These are phyloP conservation scores for Boeremia lycopersici DNA, from an alignment of 2,329 filamentous ascomycete species.

Conservation along the genomic window DNA sequence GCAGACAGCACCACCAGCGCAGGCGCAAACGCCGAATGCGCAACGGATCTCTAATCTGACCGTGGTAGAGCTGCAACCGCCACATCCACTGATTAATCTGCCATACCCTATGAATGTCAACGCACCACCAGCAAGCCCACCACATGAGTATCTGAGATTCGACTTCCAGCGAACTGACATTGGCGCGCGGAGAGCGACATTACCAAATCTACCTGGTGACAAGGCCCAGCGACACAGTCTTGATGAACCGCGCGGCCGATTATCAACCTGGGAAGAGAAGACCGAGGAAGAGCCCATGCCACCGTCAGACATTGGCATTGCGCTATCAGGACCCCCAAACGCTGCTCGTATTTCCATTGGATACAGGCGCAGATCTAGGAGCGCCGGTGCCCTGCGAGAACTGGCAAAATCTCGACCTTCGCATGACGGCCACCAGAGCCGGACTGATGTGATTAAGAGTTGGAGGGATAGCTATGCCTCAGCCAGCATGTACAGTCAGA, in stretches of 20 bases:
- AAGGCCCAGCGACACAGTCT: slow-evolving; percentile 36
- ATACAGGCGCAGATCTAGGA: slow-evolving; percentile 45
- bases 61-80: slow-evolving; percentile 38
- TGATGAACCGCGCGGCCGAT: slow-evolving; percentile 30
- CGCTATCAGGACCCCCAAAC: slow-evolving; percentile 40
- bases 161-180: slow-evolving; percentile 30
- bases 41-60: slow-evolving; percentile 45
- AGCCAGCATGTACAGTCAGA: slow-evolving; percentile 38
- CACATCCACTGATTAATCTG: slow-evolving; percentile 45
- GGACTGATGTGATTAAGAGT: slow-evolving; percentile 45
- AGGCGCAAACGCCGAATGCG: slow-evolving; percentile 20
- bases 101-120: slow-evolving; percentile 52
- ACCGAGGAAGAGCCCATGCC: slow-evolving; percentile 32
- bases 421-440: slow-evolving; percentile 27
- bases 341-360: slow-evolving; percentile 20
- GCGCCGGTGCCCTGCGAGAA: slow-evolving; percentile 45
- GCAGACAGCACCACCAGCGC: slow-evolving; percentile 7
- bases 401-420: slow-evolving; percentile 34
- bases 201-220: slow-evolving; percentile 39
- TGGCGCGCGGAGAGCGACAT: slow-evolving; percentile 42
- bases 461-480: slow-evolving; percentile 45
- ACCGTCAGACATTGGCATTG: slow-evolving; percentile 44
- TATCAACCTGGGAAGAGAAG: slow-evolving; percentile 39
- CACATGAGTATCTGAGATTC: slow-evolving; percentile 44
- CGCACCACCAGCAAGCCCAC: slow-evolving; percentile 44